Percentiles rank a stretch among this genome's conserved stretches.
Conservation (phyloP, 2,329 filamentous ascomycete genomes). For the Botrytis pseudocinerea region DNA sequence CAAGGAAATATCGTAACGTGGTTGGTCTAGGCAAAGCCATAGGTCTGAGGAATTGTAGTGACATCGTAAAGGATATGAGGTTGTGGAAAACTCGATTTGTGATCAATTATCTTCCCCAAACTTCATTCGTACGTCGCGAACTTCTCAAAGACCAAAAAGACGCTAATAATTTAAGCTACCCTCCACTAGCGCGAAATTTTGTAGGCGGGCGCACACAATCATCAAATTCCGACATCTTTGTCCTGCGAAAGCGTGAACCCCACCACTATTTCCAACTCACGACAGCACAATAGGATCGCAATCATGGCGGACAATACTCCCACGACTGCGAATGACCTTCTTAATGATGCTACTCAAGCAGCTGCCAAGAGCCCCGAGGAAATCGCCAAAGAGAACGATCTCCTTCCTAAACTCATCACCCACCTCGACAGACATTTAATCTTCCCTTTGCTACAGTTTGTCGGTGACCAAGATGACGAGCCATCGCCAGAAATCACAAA, state of each 20-base stretch:
- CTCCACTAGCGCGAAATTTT: slow-evolving; percentile 27
- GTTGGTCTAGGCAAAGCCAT: slow-evolving; percentile 37
- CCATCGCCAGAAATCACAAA: slow-evolving; percentile 72
- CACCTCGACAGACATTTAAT: slow-evolving; percentile 95
- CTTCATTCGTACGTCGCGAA: slow-evolving; percentile 19
- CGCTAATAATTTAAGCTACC: slow-evolving; percentile 25
- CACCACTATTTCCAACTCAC: slow-evolving; percentile 25
- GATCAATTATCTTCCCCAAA: slow-evolving; percentile 5
- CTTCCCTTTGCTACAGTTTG: slow-evolving; percentile 94
- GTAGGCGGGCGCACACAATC: slow-evolving; percentile 33
- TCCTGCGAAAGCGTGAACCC: slow-evolving; percentile 22
- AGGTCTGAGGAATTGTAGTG: slow-evolving; percentile 40
- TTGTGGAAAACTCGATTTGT: neutral
- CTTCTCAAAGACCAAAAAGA: slow-evolving; percentile 18
- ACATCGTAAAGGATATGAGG: slow-evolving; percentile 27
- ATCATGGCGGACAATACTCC: slow-evolving; percentile 51
- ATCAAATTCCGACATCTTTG: slow-evolving; percentile 27
- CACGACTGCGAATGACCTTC: slow-evolving; percentile 28
- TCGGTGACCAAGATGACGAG: slow-evolving; percentile 78
- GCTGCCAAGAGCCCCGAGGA: slow-evolving; percentile 51
- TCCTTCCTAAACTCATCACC: slow-evolving; percentile 85
- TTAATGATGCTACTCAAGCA: slow-evolving; percentile 35
- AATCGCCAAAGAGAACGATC: slow-evolving; percentile 49
- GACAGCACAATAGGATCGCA: slow-evolving; percentile 35
- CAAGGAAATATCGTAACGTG: slow-evolving; percentile 37